Evolutionary conservation across 148 eudicot genomes (phyloP).

Genomic region (Dianthus caryophyllus): DNA sequence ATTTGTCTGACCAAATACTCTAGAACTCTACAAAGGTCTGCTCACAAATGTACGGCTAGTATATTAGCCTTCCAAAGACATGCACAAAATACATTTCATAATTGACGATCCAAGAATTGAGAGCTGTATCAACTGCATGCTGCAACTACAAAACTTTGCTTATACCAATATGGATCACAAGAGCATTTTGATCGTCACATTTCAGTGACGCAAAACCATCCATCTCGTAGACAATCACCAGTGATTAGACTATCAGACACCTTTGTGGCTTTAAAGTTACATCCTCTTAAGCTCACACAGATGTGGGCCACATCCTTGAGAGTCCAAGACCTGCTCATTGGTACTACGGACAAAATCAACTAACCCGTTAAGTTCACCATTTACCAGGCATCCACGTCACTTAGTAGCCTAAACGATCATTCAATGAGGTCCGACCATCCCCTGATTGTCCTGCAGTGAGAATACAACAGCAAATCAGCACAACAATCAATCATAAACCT

Average conservation of each 20-base stretch:
- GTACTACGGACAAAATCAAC: neutral
- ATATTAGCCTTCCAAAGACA: neutral
- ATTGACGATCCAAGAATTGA: neutral
- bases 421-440: constrained; percentile 91
- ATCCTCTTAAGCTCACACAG: neutral
- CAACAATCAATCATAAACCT: constrained; percentile 4
- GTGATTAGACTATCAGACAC: too few species aligned
- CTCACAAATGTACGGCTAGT: neutral
- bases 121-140: neutral
- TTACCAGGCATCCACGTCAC: neutral
- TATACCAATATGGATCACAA: neutral
- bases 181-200: too few species aligned
- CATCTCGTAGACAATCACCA: neutral
- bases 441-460: constrained; percentile 87
- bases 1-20: neutral
- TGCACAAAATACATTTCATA: neutral
- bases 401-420: constrained; percentile 90
- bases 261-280: too few species aligned
- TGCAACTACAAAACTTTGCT: neutral
- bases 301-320: neutral
- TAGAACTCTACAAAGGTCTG: neutral
- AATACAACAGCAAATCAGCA: constrained; percentile 24
- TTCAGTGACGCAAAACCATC: neutral
- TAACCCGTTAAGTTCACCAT: neutral
- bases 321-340: neutral